Conservation (phyloP, 192 early-diverging fungal genomes). For the Cladochytrium replicatum region DNA sequence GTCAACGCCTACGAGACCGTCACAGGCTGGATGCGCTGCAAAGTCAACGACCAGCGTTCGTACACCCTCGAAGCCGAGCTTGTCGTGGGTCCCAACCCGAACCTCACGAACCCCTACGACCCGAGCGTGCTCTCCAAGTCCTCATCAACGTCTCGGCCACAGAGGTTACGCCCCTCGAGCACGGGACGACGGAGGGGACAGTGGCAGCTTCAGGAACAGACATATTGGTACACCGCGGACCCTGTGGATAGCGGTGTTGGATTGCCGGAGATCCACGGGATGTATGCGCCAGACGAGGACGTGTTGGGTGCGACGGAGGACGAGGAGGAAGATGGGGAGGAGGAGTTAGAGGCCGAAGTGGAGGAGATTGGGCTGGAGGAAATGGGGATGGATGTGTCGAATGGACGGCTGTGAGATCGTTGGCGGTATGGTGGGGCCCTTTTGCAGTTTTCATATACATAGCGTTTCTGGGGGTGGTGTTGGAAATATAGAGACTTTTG, state of each 20-base stretch:
- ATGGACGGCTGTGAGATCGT: too few relatives aligned
- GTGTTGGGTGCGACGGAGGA: too few relatives aligned
- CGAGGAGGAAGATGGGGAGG: too few relatives aligned
- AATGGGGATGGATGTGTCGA: too few relatives aligned
- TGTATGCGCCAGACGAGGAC: slow-evolving; percentile 25
- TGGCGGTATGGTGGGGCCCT: too few relatives aligned
- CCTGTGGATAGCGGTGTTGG: slow-evolving; percentile 13
- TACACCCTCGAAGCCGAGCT: slow-evolving; percentile 79
- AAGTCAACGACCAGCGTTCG: slow-evolving; percentile 82
- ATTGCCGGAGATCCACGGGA: slow-evolving; percentile 22
- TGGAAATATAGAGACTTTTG: too few relatives aligned
- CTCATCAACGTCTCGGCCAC: slow-evolving; percentile 13
- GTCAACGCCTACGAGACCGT: slow-evolving; percentile 84
- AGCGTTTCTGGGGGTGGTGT: too few relatives aligned
- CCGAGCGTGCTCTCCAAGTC: slow-evolving; percentile 21
- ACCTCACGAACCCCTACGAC: slow-evolving; percentile 39
- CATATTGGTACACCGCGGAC: slow-evolving; percentile 25
- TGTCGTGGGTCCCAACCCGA: slow-evolving; percentile 34
- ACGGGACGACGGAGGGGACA: slow-evolving; percentile 44
- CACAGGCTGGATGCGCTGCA: slow-evolving; percentile 71
- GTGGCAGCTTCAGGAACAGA: slow-evolving; percentile 91
- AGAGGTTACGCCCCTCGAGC: slow-evolving; percentile 11
- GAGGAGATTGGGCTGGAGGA: too few relatives aligned
- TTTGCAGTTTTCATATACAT: too few relatives aligned
- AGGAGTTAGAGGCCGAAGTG: too few relatives aligned